Evolutionary conservation across 2,329 filamentous ascomycete species (phyloP).

Genomic region (Exophiala dermatitidis): DNA sequence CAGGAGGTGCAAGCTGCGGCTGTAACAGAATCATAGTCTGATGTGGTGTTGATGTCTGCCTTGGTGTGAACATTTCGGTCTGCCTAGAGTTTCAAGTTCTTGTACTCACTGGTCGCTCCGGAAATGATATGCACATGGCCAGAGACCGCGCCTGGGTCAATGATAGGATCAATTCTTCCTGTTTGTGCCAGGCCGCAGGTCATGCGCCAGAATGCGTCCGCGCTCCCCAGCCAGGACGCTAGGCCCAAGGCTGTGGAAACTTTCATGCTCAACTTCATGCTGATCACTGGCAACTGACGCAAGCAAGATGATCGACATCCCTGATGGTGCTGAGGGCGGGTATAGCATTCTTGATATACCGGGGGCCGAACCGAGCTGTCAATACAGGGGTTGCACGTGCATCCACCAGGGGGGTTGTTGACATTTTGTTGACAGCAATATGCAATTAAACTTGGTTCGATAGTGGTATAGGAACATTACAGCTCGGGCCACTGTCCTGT

Average conservation of each 20-base stretch:
- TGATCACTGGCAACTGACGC: background rate
- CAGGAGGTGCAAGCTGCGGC: conserved; percentile 69
- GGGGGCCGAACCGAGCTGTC: background rate
- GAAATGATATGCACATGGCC: conserved; percentile 23
- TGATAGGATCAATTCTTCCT: conserved; percentile 69
- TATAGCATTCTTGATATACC: background rate
- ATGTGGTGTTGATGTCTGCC: conserved; percentile 56
- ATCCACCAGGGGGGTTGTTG: background rate
- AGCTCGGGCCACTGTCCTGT: too few species aligned
- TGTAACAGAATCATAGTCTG: conserved; percentile 52
- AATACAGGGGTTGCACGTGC: background rate
- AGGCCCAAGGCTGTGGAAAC: conserved; percentile 4
- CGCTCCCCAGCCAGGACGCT: conserved; percentile 22
- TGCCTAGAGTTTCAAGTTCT: too few species aligned
- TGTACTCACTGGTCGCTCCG: conserved; percentile 46
- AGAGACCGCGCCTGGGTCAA: conserved; percentile 53
- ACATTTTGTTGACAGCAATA: background rate
- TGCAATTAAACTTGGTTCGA: background rate
- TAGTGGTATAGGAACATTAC: too few species aligned
- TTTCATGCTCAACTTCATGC: conserved; percentile 3
- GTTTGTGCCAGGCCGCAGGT: conserved; percentile 63
- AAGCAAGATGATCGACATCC: background rate
- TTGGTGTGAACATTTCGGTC: background rate
- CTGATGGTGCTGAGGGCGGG: background rate
- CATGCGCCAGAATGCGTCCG: conserved; percentile 78